Conservation (phyloP, 331 rosid genomes). For the Quercus phellos region DNA sequence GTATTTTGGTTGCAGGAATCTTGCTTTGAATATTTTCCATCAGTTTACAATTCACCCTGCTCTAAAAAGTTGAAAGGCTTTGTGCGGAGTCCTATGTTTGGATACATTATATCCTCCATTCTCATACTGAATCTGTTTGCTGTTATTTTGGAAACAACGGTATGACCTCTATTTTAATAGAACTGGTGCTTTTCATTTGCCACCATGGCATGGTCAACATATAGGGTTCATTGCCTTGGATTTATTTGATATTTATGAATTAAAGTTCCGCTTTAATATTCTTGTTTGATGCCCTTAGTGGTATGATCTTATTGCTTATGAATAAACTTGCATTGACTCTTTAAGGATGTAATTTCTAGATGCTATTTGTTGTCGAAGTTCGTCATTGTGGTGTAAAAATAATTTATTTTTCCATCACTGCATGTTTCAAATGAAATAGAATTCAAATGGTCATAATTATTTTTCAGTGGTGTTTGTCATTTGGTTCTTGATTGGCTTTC, state of each 20-base stretch:
- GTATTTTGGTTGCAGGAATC: conserved; percentile 64
- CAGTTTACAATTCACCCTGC: conserved; percentile 41
- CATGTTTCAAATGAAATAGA: not conserved
- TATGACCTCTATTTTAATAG: conserved; percentile 38
- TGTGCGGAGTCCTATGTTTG: conserved; percentile 65
- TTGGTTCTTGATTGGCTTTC: not conserved
- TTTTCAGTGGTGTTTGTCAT: not conserved
- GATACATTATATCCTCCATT: conserved; percentile 76
- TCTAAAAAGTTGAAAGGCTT: conserved; percentile 69
- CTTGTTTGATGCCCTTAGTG: not conserved
- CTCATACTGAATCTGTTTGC: conserved; percentile 75
- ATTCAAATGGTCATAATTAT: not conserved
- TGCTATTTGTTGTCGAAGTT: not conserved
- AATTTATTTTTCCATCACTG: not conserved
- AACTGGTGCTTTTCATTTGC: conserved; percentile 10
- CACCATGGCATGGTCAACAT: not conserved
- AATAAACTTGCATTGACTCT: not conserved
- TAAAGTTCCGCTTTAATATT: not conserved
- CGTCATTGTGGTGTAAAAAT: not conserved
- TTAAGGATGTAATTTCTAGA: not conserved
- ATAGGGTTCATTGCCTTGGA: not conserved
- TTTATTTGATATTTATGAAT: not conserved
- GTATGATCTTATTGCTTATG: not conserved
- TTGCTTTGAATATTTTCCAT: conserved; percentile 51
- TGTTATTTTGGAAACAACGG: conserved; percentile 93